Evolutionary conservation across 1,284 basidiomycete genomes (phyloP), one percentile per base, ranked within the genome.

Genomic region (Ceratobasidium theobromae): DNA sequence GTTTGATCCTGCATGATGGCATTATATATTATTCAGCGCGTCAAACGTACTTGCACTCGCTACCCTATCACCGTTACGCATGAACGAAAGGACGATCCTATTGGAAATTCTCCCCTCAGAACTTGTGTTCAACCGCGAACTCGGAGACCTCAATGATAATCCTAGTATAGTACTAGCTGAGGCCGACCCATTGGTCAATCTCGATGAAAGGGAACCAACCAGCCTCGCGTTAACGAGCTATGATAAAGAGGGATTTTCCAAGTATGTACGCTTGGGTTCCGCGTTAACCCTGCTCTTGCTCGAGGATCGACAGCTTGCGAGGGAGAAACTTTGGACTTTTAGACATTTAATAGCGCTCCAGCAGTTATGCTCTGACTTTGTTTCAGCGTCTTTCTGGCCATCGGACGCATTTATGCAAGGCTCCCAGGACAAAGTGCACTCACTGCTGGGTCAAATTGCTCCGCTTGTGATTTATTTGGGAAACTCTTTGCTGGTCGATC

Each of bases 401-500:
- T 53, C 62, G 0, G 51, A 65, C 9, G 62, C 41, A 2, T 53
- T 65, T 27, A 71, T 70, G 0, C 72, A 76, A 2, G 77, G 80
- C 1, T 70, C 80, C 0, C 71, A 74, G 4, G 67, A 74, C 0
- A 73, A 78, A 9, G 74, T 91, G 48, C 73, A 74, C 35, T 77
- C 78, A 1, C 70, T 91, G 1, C 73, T 83, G 0, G 75, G 76
- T 21, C 84, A 79, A 65, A 79, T 84, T 1, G 84, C 86, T 53
- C 86, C 86, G 38, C 73, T 91, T 1, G 76, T 84, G 1, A 83
- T 89, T 0, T 95, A 93, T 75, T 76, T 91, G 4, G 62, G 41
- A 14, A 65, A 53, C 27, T 65, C 62, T 11, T 27, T 65, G n/a
- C 33, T 65, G 1, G 30, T 32, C n/a, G 67, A 68, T 12, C 60